Conservation (phyloP, 2,329 filamentous ascomycete genomes). For the Neocatenulostroma microsporum region DNA sequence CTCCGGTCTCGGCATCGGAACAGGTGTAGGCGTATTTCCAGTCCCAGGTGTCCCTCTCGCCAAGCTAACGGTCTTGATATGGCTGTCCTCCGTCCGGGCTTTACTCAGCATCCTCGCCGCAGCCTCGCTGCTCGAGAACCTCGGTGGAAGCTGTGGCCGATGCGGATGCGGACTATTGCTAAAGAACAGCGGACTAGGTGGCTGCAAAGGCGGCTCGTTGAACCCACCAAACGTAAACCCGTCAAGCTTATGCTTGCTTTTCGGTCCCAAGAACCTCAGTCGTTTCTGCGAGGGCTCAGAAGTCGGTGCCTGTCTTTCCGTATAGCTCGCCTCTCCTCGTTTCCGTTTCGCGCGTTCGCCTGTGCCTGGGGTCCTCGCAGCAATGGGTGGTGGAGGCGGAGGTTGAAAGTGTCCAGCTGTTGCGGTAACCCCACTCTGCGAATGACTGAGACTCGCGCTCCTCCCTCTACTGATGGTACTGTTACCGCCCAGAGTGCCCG, state of each 20-base stretch:
- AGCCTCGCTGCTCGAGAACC: slow-evolving; percentile 51
- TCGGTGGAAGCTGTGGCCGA: slow-evolving; percentile 42
- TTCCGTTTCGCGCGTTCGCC: slow-evolving; percentile 2
- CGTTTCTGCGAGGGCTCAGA: slow-evolving; percentile 6
- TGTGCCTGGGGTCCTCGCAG: background rate
- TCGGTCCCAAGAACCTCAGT: slow-evolving; percentile 9
- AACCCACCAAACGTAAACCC: slow-evolving; percentile 14
- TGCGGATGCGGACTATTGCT: slow-evolving; percentile 36
- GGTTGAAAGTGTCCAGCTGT: slow-evolving; percentile 4
- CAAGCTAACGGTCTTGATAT: slow-evolving; percentile 46
- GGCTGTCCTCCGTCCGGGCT: slow-evolving; percentile 41
- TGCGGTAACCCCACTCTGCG: background rate
- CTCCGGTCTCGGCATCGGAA: slow-evolving; percentile 2
- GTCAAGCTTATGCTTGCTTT: slow-evolving; percentile 18
- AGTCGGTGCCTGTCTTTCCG: background rate
- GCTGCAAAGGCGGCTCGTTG: slow-evolving; percentile 10
- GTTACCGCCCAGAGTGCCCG: background rate
- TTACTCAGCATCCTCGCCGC: slow-evolving; percentile 52
- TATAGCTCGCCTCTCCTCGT: background rate
- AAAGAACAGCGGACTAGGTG: slow-evolving; percentile 43
- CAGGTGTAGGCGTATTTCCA: background rate
- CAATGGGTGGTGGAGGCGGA: background rate
- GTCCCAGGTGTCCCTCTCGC: slow-evolving; percentile 39
- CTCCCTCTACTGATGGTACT: background rate
- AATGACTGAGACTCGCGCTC: slow-evolving; percentile 4